phyloP scores from a whole-genome alignment of 495 filamentous ascomycete genomes.

The Acidomyces sp. region DNA sequence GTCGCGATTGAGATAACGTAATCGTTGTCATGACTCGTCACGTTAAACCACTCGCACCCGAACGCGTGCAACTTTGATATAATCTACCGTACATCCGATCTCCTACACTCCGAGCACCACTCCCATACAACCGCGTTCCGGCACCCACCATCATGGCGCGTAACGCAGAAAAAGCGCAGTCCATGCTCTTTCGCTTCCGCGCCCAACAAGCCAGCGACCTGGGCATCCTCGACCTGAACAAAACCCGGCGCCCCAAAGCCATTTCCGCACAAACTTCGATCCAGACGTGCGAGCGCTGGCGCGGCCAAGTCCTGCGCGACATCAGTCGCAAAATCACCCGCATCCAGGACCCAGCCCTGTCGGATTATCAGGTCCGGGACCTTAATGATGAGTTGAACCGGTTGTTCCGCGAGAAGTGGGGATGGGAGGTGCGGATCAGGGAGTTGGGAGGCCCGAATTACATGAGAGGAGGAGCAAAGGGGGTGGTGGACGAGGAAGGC shows the following conservation, averaged over 20 bases:
- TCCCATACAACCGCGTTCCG: too few relatives aligned
- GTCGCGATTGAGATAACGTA: too few relatives aligned
- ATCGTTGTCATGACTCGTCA: too few relatives aligned
- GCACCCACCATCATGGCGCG: too few relatives aligned
- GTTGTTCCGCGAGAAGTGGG: conserved; percentile 93
- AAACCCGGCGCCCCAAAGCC: conserved; percentile 73
- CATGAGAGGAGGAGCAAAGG: conserved; percentile 73
- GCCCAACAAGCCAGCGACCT: conserved; percentile 92
- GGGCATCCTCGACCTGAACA: conserved; percentile 88
- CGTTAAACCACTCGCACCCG: too few relatives aligned
- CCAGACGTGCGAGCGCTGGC: conserved; percentile 91
- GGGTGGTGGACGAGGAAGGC: conserved; percentile 88
- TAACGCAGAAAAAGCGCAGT: conserved; percentile 97
- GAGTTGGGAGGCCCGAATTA: conserved; percentile 94
- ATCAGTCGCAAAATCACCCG: conserved; percentile 90
- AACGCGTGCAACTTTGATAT: too few relatives aligned
- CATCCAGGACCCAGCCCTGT: conserved; percentile 79
- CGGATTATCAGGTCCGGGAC: conserved; percentile 93
- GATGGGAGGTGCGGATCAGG: conserved; percentile 95
- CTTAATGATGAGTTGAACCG: conserved; percentile 99
- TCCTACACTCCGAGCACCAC: too few relatives aligned
- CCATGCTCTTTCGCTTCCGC: conserved; percentile 99
- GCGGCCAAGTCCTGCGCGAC: conserved; percentile 92
- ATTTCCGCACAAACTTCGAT: conserved; percentile 77
- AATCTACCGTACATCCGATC: too few relatives aligned